Evolutionary conservation across 2,329 filamentous ascomycete species (phyloP).

Genomic region (Chrysoporthe austroafricana): DNA sequence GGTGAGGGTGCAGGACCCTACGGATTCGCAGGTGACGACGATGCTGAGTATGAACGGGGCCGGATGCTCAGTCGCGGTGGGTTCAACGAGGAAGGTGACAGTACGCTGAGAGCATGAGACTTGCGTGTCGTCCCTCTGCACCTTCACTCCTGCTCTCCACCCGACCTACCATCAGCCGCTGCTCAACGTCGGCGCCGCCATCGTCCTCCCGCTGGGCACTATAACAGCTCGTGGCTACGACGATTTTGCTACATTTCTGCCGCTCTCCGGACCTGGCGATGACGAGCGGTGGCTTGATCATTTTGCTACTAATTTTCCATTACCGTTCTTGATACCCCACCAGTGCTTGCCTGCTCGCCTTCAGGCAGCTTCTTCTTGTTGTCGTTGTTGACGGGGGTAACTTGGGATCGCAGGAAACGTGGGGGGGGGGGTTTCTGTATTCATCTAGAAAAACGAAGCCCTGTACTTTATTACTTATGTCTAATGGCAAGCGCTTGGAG

Average conservation of each 20-base stretch:
- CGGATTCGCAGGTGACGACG: conserved; percentile 17
- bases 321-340: conserved; percentile 16
- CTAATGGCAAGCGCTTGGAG: conserved; percentile 1
- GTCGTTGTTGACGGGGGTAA: neutral
- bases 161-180: neutral
- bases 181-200: neutral
- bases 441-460: neutral
- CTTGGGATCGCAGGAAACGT: neutral
- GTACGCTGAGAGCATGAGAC: conserved; percentile 14
- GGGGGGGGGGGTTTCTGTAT: neutral
- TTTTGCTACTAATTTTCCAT: neutral
- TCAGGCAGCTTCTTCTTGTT: neutral
- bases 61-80: neutral
- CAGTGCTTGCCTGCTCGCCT: neutral
- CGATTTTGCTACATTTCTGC: neutral
- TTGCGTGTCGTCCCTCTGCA: neutral
- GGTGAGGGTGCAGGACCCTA: conserved; percentile 30
- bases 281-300: neutral
- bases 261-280: neutral
- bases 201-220: neutral
- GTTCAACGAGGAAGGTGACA: conserved; percentile 15
- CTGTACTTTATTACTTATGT: neutral
- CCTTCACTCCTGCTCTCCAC: neutral
- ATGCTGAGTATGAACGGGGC: neutral
- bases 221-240: neutral